Conservation (phyloP, 192 early-diverging fungal species). For the Coemansia biformis region DNA sequence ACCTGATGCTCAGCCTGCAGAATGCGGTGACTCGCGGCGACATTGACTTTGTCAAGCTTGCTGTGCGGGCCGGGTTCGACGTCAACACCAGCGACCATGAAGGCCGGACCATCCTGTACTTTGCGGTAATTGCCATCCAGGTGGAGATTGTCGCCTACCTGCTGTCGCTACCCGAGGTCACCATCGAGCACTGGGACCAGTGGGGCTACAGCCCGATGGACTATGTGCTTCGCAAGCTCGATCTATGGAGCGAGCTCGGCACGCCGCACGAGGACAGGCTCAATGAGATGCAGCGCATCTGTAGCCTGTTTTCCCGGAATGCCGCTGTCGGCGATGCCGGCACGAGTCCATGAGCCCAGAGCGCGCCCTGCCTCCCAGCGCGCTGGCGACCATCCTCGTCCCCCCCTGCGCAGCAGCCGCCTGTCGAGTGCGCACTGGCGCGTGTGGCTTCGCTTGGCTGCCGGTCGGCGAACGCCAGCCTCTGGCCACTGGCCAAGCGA, state of each 20-base stretch:
- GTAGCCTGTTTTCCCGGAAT: conserved; percentile 28
- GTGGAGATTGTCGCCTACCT: conserved; percentile 47
- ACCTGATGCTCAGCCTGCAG: conserved; percentile 55
- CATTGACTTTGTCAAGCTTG: conserved; percentile 48
- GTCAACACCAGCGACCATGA: conserved; percentile 34
- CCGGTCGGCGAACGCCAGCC: too few relatives aligned
- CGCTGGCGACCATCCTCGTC: too few relatives aligned
- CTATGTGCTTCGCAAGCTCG: conserved; percentile 40
- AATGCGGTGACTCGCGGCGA: conserved; percentile 45
- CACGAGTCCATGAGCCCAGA: too few relatives aligned
- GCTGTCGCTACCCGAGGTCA: conserved; percentile 20
- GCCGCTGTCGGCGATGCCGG: background rate
- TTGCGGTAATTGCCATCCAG: conserved; percentile 44
- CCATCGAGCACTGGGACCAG: conserved; percentile 36
- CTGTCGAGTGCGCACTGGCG: too few relatives aligned
- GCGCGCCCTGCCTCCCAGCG: too few relatives aligned
- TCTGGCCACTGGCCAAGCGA: too few relatives aligned
- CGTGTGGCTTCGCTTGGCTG: too few relatives aligned
- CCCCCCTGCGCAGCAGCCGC: too few relatives aligned
- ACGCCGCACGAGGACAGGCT: conserved; percentile 41
- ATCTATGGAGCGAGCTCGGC: conserved; percentile 43
- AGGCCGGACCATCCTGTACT: conserved; percentile 41
- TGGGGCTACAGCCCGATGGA: conserved; percentile 49
- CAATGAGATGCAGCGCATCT: conserved; percentile 47
- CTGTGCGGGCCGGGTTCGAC: conserved; percentile 40